Percentiles rank a stretch among this genome's conserved stretches.
Evolutionary conservation across 768 basidiomycete genomes (phyloP).

Genomic region (Polyporus arcularius): DNA sequence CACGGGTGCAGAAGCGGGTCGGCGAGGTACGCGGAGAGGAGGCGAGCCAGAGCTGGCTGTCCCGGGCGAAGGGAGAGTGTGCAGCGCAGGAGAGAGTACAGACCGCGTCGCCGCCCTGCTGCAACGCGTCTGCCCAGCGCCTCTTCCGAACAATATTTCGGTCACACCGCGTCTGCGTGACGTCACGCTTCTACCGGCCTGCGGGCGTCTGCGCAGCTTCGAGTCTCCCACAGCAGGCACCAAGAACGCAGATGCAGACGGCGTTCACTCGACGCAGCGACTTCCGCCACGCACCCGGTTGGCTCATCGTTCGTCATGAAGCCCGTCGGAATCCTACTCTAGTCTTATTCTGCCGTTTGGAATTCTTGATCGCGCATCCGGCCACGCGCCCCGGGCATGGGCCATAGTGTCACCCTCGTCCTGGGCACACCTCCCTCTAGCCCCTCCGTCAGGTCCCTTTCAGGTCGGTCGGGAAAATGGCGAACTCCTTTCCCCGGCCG

Average conservation of each 20-base stretch:
- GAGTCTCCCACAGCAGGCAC: no score
- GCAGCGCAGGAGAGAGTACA: background rate
- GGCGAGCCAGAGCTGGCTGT: background rate
- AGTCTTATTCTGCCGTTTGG: constrained; percentile 2
- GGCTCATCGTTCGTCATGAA: constrained; percentile 1
- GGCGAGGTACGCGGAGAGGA: constrained; percentile 2
- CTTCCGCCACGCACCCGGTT: background rate
- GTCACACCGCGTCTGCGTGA: background rate
- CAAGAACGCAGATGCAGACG: no score
- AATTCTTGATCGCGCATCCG: constrained; percentile 8
- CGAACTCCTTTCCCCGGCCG: background rate
- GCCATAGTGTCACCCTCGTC: constrained; percentile 6
- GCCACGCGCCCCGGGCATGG: constrained; percentile 6
- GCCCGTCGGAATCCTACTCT: background rate
- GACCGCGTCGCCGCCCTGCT: background rate
- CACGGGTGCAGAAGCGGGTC: background rate
- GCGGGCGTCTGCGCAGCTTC: no score
- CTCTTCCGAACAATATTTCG: background rate
- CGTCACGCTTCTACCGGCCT: background rate
- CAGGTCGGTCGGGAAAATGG: background rate
- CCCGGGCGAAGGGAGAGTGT: constrained; percentile 12
- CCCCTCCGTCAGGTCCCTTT: background rate
- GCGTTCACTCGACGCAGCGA: no score
- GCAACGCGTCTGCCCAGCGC: background rate
- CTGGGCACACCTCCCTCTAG: background rate